phyloP scores from a whole-genome alignment of 768 basidiomycete genomes.

The Phylloporus sp. region DNA sequence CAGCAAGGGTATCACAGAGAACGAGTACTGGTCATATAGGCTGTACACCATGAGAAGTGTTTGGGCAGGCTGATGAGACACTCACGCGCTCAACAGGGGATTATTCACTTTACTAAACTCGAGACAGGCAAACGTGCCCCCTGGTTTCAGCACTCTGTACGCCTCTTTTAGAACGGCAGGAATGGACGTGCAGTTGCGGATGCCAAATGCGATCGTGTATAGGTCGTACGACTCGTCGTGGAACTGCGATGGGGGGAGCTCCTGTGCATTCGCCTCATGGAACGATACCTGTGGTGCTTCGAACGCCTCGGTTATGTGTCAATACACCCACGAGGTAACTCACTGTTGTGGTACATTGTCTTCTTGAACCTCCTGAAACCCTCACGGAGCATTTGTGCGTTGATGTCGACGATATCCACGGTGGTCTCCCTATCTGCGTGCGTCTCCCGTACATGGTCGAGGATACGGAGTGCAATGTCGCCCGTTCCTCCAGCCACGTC shows the following conservation, averaged over 20 bases:
- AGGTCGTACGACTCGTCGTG: constrained; percentile 83
- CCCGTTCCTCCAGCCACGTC: constrained; percentile 98
- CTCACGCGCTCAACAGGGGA: constrained; percentile 81
- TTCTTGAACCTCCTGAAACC: constrained; percentile 87
- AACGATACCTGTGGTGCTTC: constrained; percentile 91
- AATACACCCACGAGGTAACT: constrained; percentile 26
- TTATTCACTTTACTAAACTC: constrained; percentile 94
- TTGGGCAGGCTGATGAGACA: constrained; percentile 12
- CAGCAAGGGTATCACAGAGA: constrained; percentile 89
- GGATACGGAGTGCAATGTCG: constrained; percentile 91
- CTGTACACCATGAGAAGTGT: constrained; percentile 39
- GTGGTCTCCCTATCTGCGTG: constrained; percentile 86
- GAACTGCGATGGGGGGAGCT: constrained; percentile 62
- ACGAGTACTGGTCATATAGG: constrained; percentile 92
- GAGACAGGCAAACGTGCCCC: constrained; percentile 91
- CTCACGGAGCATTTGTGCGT: constrained; percentile 91
- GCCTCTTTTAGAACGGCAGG: constrained; percentile 86
- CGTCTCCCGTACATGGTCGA: constrained; percentile 86
- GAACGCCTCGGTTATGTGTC: constrained; percentile 1
- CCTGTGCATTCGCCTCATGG: constrained; percentile 90
- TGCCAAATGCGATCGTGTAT: constrained; percentile 98
- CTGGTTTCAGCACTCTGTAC: constrained; percentile 91
- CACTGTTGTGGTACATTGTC: constrained; percentile 98
- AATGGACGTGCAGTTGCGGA: constrained; percentile 93
- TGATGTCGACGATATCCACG: constrained; percentile 92